phyloP scores from a whole-genome alignment of 2,329 filamentous ascomycete genomes.

The Monosporascus sp. region DNA sequence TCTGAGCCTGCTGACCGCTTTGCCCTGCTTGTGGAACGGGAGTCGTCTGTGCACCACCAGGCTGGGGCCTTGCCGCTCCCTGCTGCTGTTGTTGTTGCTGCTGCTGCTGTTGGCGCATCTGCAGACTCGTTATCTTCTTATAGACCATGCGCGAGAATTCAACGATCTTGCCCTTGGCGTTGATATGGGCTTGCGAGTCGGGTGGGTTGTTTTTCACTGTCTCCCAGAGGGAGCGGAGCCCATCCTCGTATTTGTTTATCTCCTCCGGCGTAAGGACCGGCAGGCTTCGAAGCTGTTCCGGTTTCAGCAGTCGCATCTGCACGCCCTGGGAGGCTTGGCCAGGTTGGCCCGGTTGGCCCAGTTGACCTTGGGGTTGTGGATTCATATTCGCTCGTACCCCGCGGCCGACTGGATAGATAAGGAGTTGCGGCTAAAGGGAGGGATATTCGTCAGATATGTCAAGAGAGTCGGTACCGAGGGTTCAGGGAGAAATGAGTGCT shows the following conservation, averaged over 20 bases:
- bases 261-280: constrained; percentile 48
- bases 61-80: constrained; percentile 16
- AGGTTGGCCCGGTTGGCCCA: constrained; percentile 3
- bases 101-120: constrained; percentile 21
- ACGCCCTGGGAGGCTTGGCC: constrained; percentile 4
- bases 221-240: constrained; percentile 47
- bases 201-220: constrained; percentile 42
- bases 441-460: too few relatives aligned
- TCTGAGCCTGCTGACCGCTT: constrained; percentile 6
- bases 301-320: constrained; percentile 27
- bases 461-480: background rate
- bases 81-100: constrained; percentile 10
- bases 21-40: constrained; percentile 28
- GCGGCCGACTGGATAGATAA: background rate
- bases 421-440: background rate
- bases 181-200: constrained; percentile 40
- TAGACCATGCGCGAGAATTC: constrained; percentile 56
- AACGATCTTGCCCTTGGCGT: constrained; percentile 51
- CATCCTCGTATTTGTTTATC: constrained; percentile 53
- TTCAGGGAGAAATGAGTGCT: too few relatives aligned
- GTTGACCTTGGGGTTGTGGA: constrained; percentile 12
- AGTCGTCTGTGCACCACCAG: constrained; percentile 16
- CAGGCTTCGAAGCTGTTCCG: constrained; percentile 46
- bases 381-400: constrained; percentile 11
- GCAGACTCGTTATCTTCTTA: constrained; percentile 37